These are phyloP conservation scores for Thelephora terrestris DNA, from an alignment of 1,284 basidiomycete species.

Conservation along the genomic window DNA sequence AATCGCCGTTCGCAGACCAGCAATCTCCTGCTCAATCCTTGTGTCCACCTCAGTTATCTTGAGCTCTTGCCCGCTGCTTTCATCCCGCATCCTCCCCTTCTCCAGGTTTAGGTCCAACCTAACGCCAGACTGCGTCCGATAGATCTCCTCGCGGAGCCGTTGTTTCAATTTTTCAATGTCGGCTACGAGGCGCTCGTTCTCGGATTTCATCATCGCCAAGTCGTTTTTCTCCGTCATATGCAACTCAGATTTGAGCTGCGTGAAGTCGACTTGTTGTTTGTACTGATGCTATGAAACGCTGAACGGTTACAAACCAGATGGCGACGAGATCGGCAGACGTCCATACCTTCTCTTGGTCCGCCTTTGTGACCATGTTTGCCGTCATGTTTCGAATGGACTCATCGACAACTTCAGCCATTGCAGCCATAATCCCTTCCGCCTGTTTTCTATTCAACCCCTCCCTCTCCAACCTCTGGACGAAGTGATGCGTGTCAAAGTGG, in stretches of 20 bases:
- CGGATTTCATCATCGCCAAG: slow-evolving; percentile 89
- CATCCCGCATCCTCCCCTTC: slow-evolving; percentile 93
- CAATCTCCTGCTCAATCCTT: slow-evolving; percentile 94
- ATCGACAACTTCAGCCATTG: slow-evolving; percentile 91
- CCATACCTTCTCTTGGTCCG: slow-evolving; percentile 85
- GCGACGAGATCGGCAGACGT: slow-evolving; percentile 8
- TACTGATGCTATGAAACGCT: slow-evolving; percentile 66
- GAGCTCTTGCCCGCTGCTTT: slow-evolving; percentile 85
- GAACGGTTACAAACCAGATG: neutral
- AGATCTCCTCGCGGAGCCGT: slow-evolving; percentile 85
- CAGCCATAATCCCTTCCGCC: slow-evolving; percentile 91
- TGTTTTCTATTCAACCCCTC: slow-evolving; percentile 83
- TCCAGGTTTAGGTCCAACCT: slow-evolving; percentile 93
- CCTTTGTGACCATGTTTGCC: slow-evolving; percentile 86
- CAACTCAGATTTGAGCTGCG: slow-evolving; percentile 92
- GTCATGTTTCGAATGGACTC: slow-evolving; percentile 93
- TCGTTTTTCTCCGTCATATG: slow-evolving; percentile 98
- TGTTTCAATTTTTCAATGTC: slow-evolving; percentile 98
- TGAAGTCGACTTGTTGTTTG: slow-evolving; percentile 96
- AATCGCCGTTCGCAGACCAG: slow-evolving; percentile 80
- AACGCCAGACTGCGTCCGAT: slow-evolving; percentile 89
- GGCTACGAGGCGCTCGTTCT: slow-evolving; percentile 84
- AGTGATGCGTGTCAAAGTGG: slow-evolving; percentile 92
- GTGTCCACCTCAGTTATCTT: slow-evolving; percentile 99
- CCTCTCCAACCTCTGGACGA: slow-evolving; percentile 80